A percentile compares a stretch with the other conserved stretches of the same genome.
These are phyloP conservation scores for Ophiocordyceps camponoti-leonardi DNA, from an alignment of 2,329 filamentous ascomycete genomes.

Conservation along the genomic window DNA sequence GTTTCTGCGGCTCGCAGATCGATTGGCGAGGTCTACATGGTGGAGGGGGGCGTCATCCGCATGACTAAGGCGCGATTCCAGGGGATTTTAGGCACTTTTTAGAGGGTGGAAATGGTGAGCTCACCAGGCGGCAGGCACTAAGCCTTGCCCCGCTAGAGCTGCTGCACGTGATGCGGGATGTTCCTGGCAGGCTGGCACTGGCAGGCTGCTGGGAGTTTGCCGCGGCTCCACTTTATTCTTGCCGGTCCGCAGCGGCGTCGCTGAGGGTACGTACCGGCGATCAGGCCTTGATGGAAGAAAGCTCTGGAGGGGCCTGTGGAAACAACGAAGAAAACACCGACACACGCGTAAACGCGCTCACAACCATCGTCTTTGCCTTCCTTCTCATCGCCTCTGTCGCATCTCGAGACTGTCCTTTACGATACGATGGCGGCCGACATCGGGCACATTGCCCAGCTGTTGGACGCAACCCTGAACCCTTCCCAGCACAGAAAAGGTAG, in stretches of 20 bases:
- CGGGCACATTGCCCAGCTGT: conserved; percentile 56
- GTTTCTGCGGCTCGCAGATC: background rate
- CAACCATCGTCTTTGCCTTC: no score
- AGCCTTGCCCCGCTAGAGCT: background rate
- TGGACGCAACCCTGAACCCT: conserved; percentile 82
- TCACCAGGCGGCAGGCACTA: no score
- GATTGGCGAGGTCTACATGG: background rate
- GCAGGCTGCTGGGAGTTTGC: no score
- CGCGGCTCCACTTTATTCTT: background rate
- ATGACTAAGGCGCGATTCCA: background rate
- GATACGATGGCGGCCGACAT: conserved; percentile 38
- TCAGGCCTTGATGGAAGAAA: background rate
- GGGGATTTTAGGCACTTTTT: background rate
- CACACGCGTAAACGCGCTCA: no score
- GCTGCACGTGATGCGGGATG: background rate
- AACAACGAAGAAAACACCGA: no score
- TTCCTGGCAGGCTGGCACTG: background rate
- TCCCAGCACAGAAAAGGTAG: conserved; percentile 77
- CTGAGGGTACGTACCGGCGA: background rate
- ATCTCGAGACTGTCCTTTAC: background rate
- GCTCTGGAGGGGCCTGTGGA: no score
- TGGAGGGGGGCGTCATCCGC: background rate
- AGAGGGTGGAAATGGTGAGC: no score
- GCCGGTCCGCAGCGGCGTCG: background rate
- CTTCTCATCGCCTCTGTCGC: no score